phyloP scores from a whole-genome alignment of 768 basidiomycete species.

The Trametopsis cervina region DNA sequence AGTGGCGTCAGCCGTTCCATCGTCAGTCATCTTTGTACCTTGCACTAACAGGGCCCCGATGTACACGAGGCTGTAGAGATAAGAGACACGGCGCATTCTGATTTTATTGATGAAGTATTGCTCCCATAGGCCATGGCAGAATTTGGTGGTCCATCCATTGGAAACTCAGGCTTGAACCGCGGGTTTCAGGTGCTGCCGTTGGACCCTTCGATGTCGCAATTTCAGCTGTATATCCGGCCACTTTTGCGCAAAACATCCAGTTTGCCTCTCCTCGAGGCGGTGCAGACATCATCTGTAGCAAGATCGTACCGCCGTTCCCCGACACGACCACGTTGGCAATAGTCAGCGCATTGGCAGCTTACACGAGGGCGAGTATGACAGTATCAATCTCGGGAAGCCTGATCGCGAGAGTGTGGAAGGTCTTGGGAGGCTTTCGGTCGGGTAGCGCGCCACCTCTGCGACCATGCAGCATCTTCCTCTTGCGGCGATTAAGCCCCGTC shows the following conservation, averaged over 20 bases:
- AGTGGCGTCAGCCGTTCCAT: too few species aligned
- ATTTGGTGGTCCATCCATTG: conserved; percentile 28
- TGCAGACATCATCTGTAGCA: conserved; percentile 37
- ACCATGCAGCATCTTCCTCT: conserved; percentile 79
- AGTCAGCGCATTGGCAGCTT: conserved; percentile 69
- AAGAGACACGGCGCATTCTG: conserved; percentile 43
- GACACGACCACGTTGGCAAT: conserved; percentile 91
- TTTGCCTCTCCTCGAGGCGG: conserved; percentile 52
- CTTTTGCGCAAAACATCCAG: conserved; percentile 49
- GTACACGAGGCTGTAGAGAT: conserved; percentile 68
- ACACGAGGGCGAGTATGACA: conserved; percentile 58
- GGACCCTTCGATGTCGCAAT: conserved; percentile 29
- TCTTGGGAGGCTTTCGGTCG: conserved; percentile 88
- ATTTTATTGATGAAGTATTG: conserved; percentile 21
- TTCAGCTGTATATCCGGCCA: conserved; percentile 38
- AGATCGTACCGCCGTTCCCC: conserved; percentile 69
- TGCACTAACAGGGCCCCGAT: conserved; percentile 72
- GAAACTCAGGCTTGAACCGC: conserved; percentile 33
- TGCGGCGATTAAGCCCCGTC: conserved; percentile 80
- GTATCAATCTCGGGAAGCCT: conserved; percentile 78
- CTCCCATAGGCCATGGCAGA: conserved; percentile 24
- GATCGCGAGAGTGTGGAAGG: conserved; percentile 83
- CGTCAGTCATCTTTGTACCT: conserved; percentile 55
- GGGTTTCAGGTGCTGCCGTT: conserved; percentile 46
- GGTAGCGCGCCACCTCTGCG: conserved; percentile 78